These are phyloP conservation scores for Tarenaya hassleriana DNA, from an alignment of 345 rosid genomes.

Conservation along the genomic window DNA sequence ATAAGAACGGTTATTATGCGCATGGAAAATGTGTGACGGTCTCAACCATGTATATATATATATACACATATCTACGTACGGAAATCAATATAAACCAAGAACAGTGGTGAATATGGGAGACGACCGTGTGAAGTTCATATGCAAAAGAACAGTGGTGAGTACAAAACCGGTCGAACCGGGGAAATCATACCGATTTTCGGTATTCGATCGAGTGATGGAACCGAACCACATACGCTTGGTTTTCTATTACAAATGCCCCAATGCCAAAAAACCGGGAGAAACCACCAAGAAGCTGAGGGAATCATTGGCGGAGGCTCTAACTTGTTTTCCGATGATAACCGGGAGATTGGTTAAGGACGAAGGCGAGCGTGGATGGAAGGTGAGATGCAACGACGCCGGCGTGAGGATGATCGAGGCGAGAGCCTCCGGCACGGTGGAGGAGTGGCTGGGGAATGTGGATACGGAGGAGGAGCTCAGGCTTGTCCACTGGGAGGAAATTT, in stretches of 20 bases:
- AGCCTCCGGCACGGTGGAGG: constrained; percentile 45
- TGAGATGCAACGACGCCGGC: constrained; percentile 73
- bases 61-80: not conserved
- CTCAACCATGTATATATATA: not conserved
- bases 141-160: constrained; percentile 75
- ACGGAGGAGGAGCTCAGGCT: constrained; percentile 56
- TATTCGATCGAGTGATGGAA: constrained; percentile 61
- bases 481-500: constrained; percentile 70
- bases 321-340: constrained; percentile 40
- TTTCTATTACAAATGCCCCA: constrained; percentile 40
- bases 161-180: constrained; percentile 46
- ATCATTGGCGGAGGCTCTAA: constrained; percentile 42
- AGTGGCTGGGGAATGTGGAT: constrained; percentile 46
- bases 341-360: constrained; percentile 45
- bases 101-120: constrained; percentile 15
- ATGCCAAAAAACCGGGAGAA: constrained; percentile 31
- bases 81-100: not conserved
- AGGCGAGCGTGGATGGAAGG: constrained; percentile 37
- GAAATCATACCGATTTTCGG: constrained; percentile 35
- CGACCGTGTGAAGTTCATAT: constrained; percentile 22
- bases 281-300: constrained; percentile 39
- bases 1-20: constrained; percentile 18
- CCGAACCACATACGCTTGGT: constrained; percentile 43
- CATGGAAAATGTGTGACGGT: constrained; percentile 22
- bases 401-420: constrained; percentile 60